Conservation (phyloP, 306 rosid genomes). For the Acacia confusa region DNA sequence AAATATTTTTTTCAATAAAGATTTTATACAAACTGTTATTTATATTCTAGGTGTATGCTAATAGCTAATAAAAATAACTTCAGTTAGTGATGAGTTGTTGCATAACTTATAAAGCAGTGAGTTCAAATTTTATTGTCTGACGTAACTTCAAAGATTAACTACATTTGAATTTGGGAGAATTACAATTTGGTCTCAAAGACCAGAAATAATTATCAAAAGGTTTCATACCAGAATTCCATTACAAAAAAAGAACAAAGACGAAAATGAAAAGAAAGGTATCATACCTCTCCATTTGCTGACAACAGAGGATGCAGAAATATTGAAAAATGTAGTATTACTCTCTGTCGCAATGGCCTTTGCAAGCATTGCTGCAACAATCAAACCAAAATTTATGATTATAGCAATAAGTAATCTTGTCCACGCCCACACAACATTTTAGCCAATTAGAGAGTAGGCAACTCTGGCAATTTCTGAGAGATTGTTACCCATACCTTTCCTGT, state of each 20-base stretch:
- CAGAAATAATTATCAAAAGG: constrained; percentile 25
- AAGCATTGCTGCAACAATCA: constrained; percentile 81
- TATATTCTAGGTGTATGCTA: no score
- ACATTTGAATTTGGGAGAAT: no score
- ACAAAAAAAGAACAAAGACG: background rate
- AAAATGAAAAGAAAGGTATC: constrained; percentile 15
- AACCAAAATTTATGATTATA: constrained; percentile 21
- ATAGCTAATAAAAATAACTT: no score
- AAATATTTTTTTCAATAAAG: no score
- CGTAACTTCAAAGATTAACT: no score
- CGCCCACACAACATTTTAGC: constrained; percentile 14
- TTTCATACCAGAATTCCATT: no score
- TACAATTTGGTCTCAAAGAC: background rate
- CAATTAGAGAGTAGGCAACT: constrained; percentile 2
- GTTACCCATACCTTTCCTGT: constrained; percentile 91
- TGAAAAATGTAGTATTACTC: constrained; percentile 97
- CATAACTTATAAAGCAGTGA: no score
- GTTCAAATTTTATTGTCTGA: no score
- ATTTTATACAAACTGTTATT: no score
- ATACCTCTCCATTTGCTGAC: constrained; percentile 99
- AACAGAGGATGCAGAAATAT: constrained; percentile 95
- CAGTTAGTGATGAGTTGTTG: no score
- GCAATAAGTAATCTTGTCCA: constrained; percentile 13
- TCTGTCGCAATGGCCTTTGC: constrained; percentile 99
- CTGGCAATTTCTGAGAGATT: constrained; percentile 10